Percentiles rank a stretch among this genome's conserved stretches.
Conservation (phyloP, 371 early-diverging fungal species). For the Spiromyces aspiralis region DNA sequence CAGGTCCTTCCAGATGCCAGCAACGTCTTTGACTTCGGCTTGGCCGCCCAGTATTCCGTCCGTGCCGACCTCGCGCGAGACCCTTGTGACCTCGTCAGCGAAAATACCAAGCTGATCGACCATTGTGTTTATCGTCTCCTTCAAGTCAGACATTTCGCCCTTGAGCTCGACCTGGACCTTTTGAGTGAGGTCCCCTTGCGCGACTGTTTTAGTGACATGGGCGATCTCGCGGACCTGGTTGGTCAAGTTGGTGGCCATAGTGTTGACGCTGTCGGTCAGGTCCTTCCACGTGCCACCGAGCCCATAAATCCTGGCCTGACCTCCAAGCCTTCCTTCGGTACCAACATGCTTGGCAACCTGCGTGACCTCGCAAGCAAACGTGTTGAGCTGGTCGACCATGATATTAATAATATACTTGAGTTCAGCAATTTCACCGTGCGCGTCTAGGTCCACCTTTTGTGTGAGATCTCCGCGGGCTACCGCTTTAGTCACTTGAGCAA, state of each 20-base stretch:
- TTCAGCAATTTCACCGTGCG: conserved; percentile 20
- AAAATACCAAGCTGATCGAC: conserved; percentile 32
- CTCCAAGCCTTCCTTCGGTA: conserved; percentile 30
- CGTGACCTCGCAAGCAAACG: conserved; percentile 23
- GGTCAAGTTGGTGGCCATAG: conserved; percentile 33
- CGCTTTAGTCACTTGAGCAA: conserved; percentile 23
- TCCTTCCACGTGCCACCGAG: conserved; percentile 32
- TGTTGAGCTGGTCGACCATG: conserved; percentile 23
- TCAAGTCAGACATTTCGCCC: conserved; percentile 47
- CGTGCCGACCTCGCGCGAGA: conserved; percentile 34
- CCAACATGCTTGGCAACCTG: conserved; percentile 22
- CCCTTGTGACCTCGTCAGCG: conserved; percentile 17
- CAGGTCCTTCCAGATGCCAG: conserved; percentile 26
- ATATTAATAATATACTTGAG: conserved; percentile 32
- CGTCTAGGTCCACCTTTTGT: conserved; percentile 31
- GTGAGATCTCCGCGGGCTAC: conserved; percentile 32
- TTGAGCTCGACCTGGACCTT: conserved; percentile 37
- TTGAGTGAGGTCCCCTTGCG: conserved; percentile 45
- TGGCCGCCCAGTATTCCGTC: conserved; percentile 30
- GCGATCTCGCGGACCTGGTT: conserved; percentile 19
- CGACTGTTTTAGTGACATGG: conserved; percentile 30
- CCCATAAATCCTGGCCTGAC: conserved; percentile 16
- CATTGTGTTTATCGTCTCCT: conserved; percentile 54
- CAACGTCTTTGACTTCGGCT: conserved; percentile 33
- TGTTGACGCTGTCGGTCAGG: conserved; percentile 36